A percentile compares a stretch with the other conserved stretches of the same genome.
Conservation (phyloP, 2,329 filamentous ascomycete genomes). For the Cucurbitaria berberidis region DNA sequence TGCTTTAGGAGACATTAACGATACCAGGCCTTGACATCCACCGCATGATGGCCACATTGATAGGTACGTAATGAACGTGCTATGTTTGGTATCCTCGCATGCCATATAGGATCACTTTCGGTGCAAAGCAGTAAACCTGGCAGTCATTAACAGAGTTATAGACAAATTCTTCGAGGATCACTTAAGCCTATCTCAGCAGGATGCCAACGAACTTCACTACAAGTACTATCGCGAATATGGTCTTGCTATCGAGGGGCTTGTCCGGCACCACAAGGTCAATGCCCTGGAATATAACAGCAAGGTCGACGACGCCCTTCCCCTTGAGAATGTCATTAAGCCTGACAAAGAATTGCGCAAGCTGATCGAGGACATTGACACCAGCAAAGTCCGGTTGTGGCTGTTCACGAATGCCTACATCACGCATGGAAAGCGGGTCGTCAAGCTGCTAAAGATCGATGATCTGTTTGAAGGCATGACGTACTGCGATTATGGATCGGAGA, state of each 20-base stretch:
- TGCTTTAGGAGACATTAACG: slow-evolving; percentile 16
- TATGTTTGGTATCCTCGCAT: slow-evolving; percentile 12
- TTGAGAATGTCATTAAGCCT: slow-evolving; percentile 83
- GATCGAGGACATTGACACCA: slow-evolving; percentile 80
- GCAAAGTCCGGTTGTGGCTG: slow-evolving; percentile 88
- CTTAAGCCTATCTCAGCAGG: slow-evolving; percentile 73
- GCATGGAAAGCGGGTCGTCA: slow-evolving; percentile 82
- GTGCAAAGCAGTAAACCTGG: background rate
- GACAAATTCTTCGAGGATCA: slow-evolving; percentile 70
- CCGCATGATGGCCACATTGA: slow-evolving; percentile 85
- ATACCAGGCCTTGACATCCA: slow-evolving; percentile 75
- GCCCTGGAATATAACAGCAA: slow-evolving; percentile 92
- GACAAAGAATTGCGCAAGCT: slow-evolving; percentile 75
- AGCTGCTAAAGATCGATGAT: slow-evolving; percentile 80
- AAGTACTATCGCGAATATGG: slow-evolving; percentile 97
- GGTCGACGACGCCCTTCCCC: slow-evolving; percentile 91
- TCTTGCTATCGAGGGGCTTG: slow-evolving; percentile 93
- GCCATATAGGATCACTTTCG: background rate
- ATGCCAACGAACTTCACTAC: slow-evolving; percentile 84
- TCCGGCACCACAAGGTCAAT: slow-evolving; percentile 93
- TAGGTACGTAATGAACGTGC: slow-evolving; percentile 56
- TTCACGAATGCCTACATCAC: slow-evolving; percentile 96
- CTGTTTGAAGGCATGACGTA: slow-evolving; percentile 94
- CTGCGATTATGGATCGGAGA: slow-evolving; percentile 80
- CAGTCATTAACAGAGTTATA: slow-evolving; percentile 28